Evolutionary conservation across 129 eudicot species (phyloP).

Genomic region (Arctium lappa): DNA sequence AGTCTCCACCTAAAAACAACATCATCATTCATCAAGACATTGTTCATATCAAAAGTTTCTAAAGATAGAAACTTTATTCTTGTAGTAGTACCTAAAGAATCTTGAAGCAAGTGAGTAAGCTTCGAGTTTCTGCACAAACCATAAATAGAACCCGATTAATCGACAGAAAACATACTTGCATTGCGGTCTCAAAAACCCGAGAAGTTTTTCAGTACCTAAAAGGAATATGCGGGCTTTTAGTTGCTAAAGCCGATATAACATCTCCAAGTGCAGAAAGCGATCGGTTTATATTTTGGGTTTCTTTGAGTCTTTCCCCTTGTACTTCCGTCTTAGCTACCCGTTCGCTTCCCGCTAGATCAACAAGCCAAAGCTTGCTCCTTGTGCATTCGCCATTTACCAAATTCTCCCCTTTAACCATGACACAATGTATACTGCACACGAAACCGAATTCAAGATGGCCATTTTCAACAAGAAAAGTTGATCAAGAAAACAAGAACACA

Average conservation of each 20-base stretch:
- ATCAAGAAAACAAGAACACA: neutral
- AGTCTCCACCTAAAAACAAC: slow-evolving; percentile 74
- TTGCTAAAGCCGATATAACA: slow-evolving; percentile 90
- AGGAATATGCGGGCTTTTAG: slow-evolving; percentile 84
- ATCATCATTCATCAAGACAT: neutral
- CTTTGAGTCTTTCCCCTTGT: slow-evolving; percentile 87
- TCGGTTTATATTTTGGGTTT: slow-evolving; percentile 89
- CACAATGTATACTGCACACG: slow-evolving; percentile 90
- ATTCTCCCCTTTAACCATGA: slow-evolving; percentile 94
- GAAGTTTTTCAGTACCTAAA: slow-evolving; percentile 48
- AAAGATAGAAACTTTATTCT: neutral
- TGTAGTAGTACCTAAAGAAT: slow-evolving; percentile 69
- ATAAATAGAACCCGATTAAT: neutral
- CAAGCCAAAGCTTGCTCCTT: slow-evolving; percentile 91
- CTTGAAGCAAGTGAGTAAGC: slow-evolving; percentile 99
- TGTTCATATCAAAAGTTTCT: slow-evolving; percentile 2
- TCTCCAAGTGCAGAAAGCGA: slow-evolving; percentile 99
- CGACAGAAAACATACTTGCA: neutral
- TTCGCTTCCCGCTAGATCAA: slow-evolving; percentile 96
- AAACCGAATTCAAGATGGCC: slow-evolving; percentile 5
- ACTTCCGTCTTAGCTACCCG: slow-evolving; percentile 91
- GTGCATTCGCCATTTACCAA: slow-evolving; percentile 83
- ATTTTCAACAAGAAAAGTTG: neutral
- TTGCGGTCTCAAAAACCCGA: neutral
- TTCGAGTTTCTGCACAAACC: slow-evolving; percentile 72